A percentile compares a stretch with the other conserved stretches of the same genome.
Evolutionary conservation across 805 yeast species (phyloP).

Genomic region (Candida takata): DNA sequence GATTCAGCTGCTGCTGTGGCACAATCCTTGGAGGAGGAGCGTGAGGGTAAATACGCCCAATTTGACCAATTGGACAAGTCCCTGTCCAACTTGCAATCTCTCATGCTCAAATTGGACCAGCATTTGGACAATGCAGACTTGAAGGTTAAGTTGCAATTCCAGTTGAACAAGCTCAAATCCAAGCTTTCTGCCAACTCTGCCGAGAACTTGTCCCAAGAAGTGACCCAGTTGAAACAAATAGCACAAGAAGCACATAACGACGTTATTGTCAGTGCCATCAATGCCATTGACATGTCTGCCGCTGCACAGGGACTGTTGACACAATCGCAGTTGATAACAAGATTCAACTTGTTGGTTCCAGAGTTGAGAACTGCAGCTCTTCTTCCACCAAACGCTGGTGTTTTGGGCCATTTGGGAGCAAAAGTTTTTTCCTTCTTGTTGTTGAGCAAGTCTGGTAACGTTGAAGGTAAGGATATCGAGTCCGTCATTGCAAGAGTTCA

Average conservation of each 20-base stretch:
- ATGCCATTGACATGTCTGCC: conserved; percentile 38
- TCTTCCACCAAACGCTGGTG: conserved; percentile 92
- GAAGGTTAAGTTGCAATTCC: conserved; percentile 35
- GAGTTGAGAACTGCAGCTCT: conserved; percentile 85
- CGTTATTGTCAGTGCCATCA: conserved; percentile 42
- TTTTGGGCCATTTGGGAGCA: conserved; percentile 85
- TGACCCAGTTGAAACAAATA: conserved; percentile 23
- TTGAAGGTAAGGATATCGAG: conserved; percentile 80
- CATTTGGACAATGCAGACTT: conserved; percentile 32
- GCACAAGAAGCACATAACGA: conserved; percentile 36
- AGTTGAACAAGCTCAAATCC: conserved; percentile 35
- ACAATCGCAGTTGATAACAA: conserved; percentile 22
- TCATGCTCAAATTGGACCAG: conserved; percentile 36
- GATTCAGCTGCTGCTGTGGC: conserved; percentile 54
- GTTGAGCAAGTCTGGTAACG: conserved; percentile 71
- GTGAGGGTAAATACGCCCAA: conserved; percentile 71
- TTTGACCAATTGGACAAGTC: conserved; percentile 52
- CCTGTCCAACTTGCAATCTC: conserved; percentile 47
- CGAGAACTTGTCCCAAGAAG: conserved; percentile 24
- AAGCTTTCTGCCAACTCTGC: conserved; percentile 34
- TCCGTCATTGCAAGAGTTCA: conserved; percentile 82
- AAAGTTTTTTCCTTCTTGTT: conserved; percentile 67
- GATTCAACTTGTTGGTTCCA: conserved; percentile 60
- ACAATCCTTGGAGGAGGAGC: conserved; percentile 59
- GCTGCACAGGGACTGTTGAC: conserved; percentile 49